Evolutionary conservation across 345 rosid species (phyloP).

Genomic region (Syzygium oleosum): DNA sequence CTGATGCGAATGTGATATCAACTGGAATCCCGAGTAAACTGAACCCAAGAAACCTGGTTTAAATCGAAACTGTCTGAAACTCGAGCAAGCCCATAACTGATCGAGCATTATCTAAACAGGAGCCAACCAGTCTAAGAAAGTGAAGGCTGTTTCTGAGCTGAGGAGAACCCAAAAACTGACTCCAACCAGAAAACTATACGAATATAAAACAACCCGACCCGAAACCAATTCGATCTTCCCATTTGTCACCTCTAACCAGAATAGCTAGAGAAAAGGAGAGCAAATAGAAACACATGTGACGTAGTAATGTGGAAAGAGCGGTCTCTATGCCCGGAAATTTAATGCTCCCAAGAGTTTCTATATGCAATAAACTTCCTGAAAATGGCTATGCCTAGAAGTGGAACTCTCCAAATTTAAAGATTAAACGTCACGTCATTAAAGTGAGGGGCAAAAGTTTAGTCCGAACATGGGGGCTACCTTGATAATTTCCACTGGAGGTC

Average conservation of each 20-base stretch:
- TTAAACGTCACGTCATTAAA: no score
- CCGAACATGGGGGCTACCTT: background rate
- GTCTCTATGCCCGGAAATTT: background rate
- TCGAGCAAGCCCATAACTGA: background rate
- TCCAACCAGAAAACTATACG: background rate
- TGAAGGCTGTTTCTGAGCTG: background rate
- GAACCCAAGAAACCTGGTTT: background rate
- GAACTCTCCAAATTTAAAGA: no score
- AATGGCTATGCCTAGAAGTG: background rate
- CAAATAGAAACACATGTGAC: background rate
- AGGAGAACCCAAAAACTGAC: background rate
- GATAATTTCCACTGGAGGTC: background rate
- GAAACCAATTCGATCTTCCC: background rate
- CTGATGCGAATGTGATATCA: background rate
- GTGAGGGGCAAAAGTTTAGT: background rate
- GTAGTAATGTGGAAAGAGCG: background rate
- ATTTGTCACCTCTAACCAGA: background rate
- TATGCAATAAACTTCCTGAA: background rate
- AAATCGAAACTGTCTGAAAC: background rate
- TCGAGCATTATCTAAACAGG: no score
- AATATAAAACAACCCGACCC: background rate
- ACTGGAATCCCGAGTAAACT: background rate
- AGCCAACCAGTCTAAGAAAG: background rate
- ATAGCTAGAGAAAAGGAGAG: background rate
- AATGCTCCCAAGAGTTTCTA: background rate